phyloP scores from a whole-genome alignment of 345 rosid species.

The Lepidium didymum region DNA sequence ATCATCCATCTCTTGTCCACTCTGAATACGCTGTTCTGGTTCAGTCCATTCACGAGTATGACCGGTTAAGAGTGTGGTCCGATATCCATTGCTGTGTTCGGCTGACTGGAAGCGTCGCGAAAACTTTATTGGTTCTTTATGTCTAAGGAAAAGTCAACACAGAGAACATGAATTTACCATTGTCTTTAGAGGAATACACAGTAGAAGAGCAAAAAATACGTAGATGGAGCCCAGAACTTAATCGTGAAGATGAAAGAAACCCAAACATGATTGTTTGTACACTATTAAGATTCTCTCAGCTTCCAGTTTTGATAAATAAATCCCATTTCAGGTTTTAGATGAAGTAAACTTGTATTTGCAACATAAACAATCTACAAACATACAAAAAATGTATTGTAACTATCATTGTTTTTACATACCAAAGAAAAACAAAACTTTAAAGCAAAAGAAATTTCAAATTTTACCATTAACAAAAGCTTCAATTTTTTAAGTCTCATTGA shows the following conservation, averaged over 20 bases:
- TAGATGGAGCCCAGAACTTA: slow-evolving; percentile 59
- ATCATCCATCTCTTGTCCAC: slow-evolving; percentile 14
- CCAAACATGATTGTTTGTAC: not conserved
- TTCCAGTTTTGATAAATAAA: too few relatives aligned
- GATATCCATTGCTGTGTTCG: slow-evolving; percentile 31
- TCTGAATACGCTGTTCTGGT: not conserved
- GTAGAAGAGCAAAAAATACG: slow-evolving; percentile 47
- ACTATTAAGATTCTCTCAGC: too few relatives aligned
- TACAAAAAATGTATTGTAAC: too few relatives aligned
- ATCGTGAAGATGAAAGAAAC: slow-evolving; percentile 41
- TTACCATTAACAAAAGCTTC: slow-evolving; percentile 2
- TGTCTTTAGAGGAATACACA: slow-evolving; percentile 33
- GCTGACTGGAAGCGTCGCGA: slow-evolving; percentile 58
- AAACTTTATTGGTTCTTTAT: slow-evolving; percentile 42
- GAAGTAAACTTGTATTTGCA: too few relatives aligned
- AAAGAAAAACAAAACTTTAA: too few relatives aligned
- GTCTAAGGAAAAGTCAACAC: slow-evolving; percentile 17
- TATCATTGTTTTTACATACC: too few relatives aligned
- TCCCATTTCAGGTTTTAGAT: too few relatives aligned
- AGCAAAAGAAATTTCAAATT: not conserved
- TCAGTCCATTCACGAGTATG: not conserved
- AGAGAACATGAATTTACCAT: slow-evolving; percentile 18
- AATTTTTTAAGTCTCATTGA: not conserved
- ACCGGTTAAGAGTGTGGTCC: not conserved
- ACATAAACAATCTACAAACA: too few relatives aligned